phyloP scores from a whole-genome alignment of 805 yeast genomes.

The Candida jianshihensis region DNA sequence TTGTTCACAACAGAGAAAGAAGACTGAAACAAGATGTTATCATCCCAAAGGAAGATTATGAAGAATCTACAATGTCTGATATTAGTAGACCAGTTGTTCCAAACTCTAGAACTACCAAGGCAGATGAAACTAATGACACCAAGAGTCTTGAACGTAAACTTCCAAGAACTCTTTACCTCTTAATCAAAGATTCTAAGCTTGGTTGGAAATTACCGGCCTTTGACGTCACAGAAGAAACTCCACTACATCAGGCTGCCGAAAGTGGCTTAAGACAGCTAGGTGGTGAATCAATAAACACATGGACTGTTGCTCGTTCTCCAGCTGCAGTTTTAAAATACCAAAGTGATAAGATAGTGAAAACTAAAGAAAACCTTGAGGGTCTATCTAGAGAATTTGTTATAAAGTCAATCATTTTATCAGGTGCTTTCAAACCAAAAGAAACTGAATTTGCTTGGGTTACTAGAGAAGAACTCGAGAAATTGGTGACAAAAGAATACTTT shows the following conservation, averaged over 20 bases:
- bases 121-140: constrained; percentile 58
- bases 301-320: constrained; percentile 89
- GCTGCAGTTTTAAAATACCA: constrained; percentile 54
- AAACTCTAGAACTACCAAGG: constrained; percentile 67
- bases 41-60: constrained; percentile 51
- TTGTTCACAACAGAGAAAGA: constrained; percentile 85
- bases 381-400: constrained; percentile 58
- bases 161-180: constrained; percentile 71
- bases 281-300: constrained; percentile 71
- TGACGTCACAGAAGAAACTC: constrained; percentile 30
- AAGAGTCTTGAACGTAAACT: constrained; percentile 73
- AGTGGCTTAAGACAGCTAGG: constrained; percentile 65
- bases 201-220: constrained; percentile 84
- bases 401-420: constrained; percentile 85
- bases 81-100: constrained; percentile 63
- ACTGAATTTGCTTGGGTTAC: constrained; percentile 75
- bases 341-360: constrained; percentile 16
- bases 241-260: constrained; percentile 68
- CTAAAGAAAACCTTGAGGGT: constrained; percentile 12
- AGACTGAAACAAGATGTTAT: constrained; percentile 68
- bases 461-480: constrained; percentile 62
- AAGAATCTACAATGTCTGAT: constrained; percentile 41
- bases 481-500: constrained; percentile 50
- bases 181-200: constrained; percentile 41
- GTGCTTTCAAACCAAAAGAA: constrained; percentile 47